Conservation (phyloP, 2,329 filamentous ascomycete species). For the Volutella citrinella region DNA sequence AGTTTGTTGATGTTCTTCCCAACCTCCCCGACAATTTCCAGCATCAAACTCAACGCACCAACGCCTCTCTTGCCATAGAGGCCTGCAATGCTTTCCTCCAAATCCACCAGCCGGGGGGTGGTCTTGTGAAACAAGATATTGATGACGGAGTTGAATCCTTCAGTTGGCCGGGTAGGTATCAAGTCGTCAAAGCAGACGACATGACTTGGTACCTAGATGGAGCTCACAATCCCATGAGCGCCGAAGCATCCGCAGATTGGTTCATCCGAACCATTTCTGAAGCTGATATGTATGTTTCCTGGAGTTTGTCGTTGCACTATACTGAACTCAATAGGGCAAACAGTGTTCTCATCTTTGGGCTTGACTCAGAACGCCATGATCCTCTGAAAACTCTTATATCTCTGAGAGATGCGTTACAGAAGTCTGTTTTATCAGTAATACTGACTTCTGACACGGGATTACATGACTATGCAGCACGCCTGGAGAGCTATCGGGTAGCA, state of each 20-base stretch:
- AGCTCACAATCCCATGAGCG: constrained; percentile 41
- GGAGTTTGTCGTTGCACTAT: too few species aligned
- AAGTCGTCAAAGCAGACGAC: constrained; percentile 22
- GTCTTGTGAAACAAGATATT: constrained; percentile 21
- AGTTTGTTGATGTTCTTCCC: constrained; percentile 23
- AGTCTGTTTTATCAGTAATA: too few species aligned
- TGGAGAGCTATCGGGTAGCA: too few species aligned
- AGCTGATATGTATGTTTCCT: too few species aligned
- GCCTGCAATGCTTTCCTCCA: constrained; percentile 23
- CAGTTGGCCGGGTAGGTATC: constrained; percentile 32
- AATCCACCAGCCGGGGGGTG: constrained; percentile 6
- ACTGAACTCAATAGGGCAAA: too few species aligned
- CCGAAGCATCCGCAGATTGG: constrained; percentile 35
- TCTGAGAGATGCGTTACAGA: too few species aligned
- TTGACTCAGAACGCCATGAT: too few species aligned
- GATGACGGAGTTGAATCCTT: constrained; percentile 22
- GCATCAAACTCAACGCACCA: constrained; percentile 28
- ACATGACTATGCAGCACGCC: too few species aligned
- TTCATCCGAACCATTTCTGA: too few species aligned
- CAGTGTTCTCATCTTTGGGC: too few species aligned
- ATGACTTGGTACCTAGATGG: constrained; percentile 38
- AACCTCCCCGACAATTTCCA: constrained; percentile 11
- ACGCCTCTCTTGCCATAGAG: constrained; percentile 29
- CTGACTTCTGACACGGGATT: too few species aligned
- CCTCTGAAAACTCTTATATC: too few species aligned